A percentile compares a stretch with the other conserved stretches of the same genome.
These are phyloP conservation scores for Alloteropsis semialata DNA, from an alignment of 176 grass and related monocot genomes.

Conservation along the genomic window DNA sequence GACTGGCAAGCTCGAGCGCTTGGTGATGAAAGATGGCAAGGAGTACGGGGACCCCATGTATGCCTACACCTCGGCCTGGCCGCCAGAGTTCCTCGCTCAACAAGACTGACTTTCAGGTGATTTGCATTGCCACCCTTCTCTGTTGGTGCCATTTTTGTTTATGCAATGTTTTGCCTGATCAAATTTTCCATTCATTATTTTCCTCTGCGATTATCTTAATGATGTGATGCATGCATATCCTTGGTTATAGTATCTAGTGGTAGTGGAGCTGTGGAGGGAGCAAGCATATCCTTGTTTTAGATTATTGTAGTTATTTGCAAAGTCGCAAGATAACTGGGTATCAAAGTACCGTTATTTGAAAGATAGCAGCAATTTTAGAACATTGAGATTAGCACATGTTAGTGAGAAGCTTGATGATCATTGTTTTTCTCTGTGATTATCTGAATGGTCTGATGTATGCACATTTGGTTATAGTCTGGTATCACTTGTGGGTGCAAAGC, in stretches of 20 bases:
- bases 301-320: too few relatives aligned
- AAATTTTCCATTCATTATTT: not conserved
- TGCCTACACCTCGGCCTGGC: not conserved
- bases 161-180: not conserved
- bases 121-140: not conserved
- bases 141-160: not conserved
- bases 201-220: too few relatives aligned
- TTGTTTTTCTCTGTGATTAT: not conserved
- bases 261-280: too few relatives aligned
- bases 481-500: too few relatives aligned
- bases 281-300: too few relatives aligned
- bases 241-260: too few relatives aligned
- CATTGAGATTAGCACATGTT: too few relatives aligned
- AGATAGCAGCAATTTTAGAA: too few relatives aligned
- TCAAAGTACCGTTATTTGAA: too few relatives aligned
- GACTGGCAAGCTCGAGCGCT: slow-evolving; percentile 1
- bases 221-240: too few relatives aligned
- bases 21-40: not conserved
- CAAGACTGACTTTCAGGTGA: not conserved
- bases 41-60: not conserved
- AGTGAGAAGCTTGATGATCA: too few relatives aligned
- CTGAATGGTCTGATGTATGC: not conserved
- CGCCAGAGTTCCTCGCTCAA: not conserved
- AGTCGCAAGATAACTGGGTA: too few relatives aligned
- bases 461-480: not conserved